Evolutionary conservation across 2,329 filamentous ascomycete genomes (phyloP), one percentile per base, ranked within the genome.

Genomic region (Aspergillus unguis): DNA sequence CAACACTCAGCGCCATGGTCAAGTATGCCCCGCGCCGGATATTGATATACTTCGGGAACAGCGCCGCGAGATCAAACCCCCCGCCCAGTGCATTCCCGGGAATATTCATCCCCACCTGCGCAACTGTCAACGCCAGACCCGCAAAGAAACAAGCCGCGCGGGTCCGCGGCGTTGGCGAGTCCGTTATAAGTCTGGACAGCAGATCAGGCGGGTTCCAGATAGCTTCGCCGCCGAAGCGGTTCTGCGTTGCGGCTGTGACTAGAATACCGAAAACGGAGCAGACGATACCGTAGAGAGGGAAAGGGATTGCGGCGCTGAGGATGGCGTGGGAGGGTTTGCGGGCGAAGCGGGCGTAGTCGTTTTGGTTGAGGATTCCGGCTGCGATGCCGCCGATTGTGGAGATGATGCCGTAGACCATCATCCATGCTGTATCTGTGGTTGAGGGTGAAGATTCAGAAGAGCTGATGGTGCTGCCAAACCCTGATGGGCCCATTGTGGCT

Each of bases 21-120:
- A 83, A 66, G 53, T 78, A 78, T 2, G 74, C 73, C 1, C 81
- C 82, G 2, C 81, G 75, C 4, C 80, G 69, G 52, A 83, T 83
- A 62, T 81, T 82, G 65, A 84, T 75, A 55, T 77, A 82, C 37
- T 70, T 72, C 0, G 80, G 79, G 52, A 76, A 76, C 0, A 82
- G 64, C 1, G 75, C 77, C 0, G 80, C 75, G 44, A 83, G 67
- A 58, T 84, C 82, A 71, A 37, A 11, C 3, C 44, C 44, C 1
- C 33, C 51, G 0, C 62, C 56, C 23, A 66, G 41, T 2, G 61
- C 59, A 44, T 67, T 67, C 0, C 57, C 63, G 2, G 59, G 54
- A 6, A 66, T 55, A 45, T 65, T 65, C 9, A 59, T 53, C 1
- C 59, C 61, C 42, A 66, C 50, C 33, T 67, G 65, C n/a, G 62